These are phyloP conservation scores for Kwoniella pini DNA, from an alignment of 768 basidiomycete species.

Conservation along the genomic window DNA sequence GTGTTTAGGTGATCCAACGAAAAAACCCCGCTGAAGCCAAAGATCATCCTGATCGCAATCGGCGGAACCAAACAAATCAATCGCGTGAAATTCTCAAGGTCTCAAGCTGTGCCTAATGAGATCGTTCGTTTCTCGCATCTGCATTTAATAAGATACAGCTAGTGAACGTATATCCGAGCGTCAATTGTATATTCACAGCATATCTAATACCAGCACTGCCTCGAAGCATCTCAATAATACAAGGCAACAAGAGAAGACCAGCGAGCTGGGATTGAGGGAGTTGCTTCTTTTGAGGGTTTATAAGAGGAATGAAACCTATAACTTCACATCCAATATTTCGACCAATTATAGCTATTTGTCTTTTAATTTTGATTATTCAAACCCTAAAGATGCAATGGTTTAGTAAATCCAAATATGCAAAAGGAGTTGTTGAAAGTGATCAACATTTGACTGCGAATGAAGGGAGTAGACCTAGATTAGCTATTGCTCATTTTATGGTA, in stretches of 20 bases:
- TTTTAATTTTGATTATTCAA: constrained; percentile 13
- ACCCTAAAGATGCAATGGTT: constrained; percentile 23
- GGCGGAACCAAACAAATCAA: constrained; percentile 8
- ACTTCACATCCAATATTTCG: constrained; percentile 18
- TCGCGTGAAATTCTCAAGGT: not conserved
- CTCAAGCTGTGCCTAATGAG: not conserved
- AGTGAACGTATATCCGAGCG: not conserved
- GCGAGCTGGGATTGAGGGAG: not conserved
- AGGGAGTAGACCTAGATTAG: constrained; percentile 23
- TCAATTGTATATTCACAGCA: not conserved
- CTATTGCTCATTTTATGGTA: constrained; percentile 55
- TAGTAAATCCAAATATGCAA: not conserved
- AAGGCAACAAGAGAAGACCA: too few relatives aligned
- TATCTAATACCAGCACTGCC: not conserved
- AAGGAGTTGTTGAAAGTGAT: not conserved
- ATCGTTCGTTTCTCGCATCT: not conserved
- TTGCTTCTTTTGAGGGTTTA: not conserved
- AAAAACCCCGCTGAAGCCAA: too few relatives aligned
- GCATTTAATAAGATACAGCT: not conserved
- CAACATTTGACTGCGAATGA: not conserved
- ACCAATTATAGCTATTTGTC: constrained; percentile 9
- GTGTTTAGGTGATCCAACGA: too few relatives aligned
- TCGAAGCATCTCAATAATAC: not conserved
- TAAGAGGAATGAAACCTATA: constrained; percentile 4
- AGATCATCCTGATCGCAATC: too few relatives aligned